phyloP scores from a whole-genome alignment of 2,329 filamentous ascomycete genomes.

The Phialophora chinensis region DNA sequence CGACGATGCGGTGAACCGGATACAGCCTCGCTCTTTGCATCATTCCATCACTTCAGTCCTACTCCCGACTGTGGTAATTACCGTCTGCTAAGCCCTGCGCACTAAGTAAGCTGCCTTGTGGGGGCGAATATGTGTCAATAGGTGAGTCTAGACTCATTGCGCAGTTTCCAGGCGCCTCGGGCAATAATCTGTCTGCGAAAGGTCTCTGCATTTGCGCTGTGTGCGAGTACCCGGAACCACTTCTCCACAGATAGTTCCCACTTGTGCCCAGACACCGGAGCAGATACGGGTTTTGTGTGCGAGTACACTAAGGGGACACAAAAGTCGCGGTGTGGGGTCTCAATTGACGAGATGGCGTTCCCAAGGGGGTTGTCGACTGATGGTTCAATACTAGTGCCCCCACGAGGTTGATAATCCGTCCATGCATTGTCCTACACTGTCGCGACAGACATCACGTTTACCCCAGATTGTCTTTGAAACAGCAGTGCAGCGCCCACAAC shows the following conservation, averaged over 20 bases:
- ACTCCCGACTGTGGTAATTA: neutral
- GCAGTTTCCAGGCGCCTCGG: neutral
- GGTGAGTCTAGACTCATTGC: conserved; percentile 1
- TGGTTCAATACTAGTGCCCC: neutral
- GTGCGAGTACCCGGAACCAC: neutral
- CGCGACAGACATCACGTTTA: neutral
- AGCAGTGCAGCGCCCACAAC: no score
- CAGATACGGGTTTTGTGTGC: neutral
- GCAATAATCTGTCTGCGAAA: neutral
- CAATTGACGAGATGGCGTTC: neutral
- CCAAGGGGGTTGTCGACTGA: neutral
- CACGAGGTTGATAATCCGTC: neutral
- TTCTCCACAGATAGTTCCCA: neutral
- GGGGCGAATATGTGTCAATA: conserved; percentile 7
- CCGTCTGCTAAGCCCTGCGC: conserved; percentile 3
- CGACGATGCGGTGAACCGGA: neutral
- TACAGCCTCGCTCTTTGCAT: neutral
- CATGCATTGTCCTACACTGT: neutral
- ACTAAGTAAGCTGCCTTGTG: neutral
- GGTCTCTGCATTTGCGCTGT: conserved; percentile 1
- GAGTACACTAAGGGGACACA: neutral
- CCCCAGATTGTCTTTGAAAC: neutral
- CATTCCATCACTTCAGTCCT: neutral
- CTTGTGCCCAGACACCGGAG: neutral
- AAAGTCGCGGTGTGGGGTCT: neutral